Percentiles rank a stretch among this genome's conserved stretches.
These are phyloP conservation scores for Pestalotiopsis sp. DNA, from an alignment of 2,329 filamentous ascomycete genomes.

Conservation along the genomic window DNA sequence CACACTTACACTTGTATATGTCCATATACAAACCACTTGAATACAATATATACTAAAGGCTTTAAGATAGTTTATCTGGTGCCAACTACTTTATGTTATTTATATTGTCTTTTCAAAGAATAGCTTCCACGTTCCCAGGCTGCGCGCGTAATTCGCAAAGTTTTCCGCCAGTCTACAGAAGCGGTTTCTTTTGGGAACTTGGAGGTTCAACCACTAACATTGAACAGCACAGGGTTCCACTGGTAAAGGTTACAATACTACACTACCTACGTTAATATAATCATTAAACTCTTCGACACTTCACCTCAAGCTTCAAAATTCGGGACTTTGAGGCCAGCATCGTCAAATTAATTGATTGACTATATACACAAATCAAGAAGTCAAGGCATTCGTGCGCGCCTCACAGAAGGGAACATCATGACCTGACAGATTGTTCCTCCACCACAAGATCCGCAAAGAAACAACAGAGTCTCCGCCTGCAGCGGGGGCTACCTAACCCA, in stretches of 20 bases:
- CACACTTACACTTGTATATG: neutral
- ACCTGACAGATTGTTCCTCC: neutral
- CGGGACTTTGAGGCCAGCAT: neutral
- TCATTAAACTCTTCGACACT: too few species aligned
- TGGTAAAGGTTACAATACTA: too few species aligned
- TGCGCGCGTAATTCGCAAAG: too few species aligned
- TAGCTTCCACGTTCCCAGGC: too few species aligned
- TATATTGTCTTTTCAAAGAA: too few species aligned
- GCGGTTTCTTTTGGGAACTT: too few species aligned
- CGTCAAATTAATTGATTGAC: neutral
- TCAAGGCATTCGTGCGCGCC: neutral
- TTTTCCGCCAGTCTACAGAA: too few species aligned
- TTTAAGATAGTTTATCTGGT: too few species aligned
- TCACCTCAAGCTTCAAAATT: neutral
- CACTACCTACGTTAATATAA: too few species aligned
- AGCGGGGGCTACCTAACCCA: neutral
- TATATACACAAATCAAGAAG: neutral
- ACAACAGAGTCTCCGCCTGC: neutral
- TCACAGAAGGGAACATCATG: neutral
- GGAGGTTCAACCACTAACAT: too few species aligned
- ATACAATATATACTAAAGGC: neutral
- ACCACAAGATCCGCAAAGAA: neutral
- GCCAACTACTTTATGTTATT: too few species aligned
- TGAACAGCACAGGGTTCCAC: too few species aligned
- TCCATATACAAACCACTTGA: neutral